These are phyloP conservation scores for Barnettozyma botsteinii DNA, from an alignment of 805 yeast species.

Conservation along the genomic window DNA sequence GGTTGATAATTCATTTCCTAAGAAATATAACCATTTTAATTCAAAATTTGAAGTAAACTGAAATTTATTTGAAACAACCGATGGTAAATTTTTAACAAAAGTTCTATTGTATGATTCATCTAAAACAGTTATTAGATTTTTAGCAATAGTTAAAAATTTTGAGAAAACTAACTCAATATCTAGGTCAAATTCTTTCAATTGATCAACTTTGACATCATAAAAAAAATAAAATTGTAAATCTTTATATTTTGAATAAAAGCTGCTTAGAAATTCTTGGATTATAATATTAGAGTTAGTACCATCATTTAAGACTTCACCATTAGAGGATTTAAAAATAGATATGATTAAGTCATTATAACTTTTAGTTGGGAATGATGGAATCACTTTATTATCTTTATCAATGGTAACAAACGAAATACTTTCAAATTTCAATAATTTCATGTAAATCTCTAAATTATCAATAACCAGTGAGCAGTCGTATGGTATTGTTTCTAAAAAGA, in stretches of 20 bases:
- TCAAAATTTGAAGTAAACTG: constrained; percentile 65
- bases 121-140: constrained; percentile 29
- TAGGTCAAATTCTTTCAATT: constrained; percentile 8
- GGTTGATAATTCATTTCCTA: constrained; percentile 41
- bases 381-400: constrained; percentile 17
- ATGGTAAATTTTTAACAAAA: constrained; percentile 43
- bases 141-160: constrained; percentile 34
- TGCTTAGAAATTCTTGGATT: constrained; percentile 49
- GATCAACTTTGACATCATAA: constrained; percentile 35
- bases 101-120: constrained; percentile 32
- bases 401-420: constrained; percentile 45
- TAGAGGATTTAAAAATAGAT: constrained; percentile 31
- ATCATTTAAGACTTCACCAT: constrained; percentile 38
- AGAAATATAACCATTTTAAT: constrained; percentile 53
- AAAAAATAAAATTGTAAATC: constrained; percentile 78
- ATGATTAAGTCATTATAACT: constrained; percentile 40
- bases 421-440: constrained; percentile 55
- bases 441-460: constrained; percentile 49
- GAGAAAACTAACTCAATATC: constrained; percentile 22
- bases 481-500: constrained; percentile 34
- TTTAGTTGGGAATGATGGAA: constrained; percentile 58
- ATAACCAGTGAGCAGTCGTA: constrained; percentile 42
- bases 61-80: constrained; percentile 32
- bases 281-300: constrained; percentile 43
- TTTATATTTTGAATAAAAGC: constrained; percentile 52